A percentile compares a stretch with the other conserved stretches of the same genome.
These are phyloP conservation scores for Penicillium sp. DNA, from an alignment of 2,329 filamentous ascomycete genomes.

Conservation along the genomic window DNA sequence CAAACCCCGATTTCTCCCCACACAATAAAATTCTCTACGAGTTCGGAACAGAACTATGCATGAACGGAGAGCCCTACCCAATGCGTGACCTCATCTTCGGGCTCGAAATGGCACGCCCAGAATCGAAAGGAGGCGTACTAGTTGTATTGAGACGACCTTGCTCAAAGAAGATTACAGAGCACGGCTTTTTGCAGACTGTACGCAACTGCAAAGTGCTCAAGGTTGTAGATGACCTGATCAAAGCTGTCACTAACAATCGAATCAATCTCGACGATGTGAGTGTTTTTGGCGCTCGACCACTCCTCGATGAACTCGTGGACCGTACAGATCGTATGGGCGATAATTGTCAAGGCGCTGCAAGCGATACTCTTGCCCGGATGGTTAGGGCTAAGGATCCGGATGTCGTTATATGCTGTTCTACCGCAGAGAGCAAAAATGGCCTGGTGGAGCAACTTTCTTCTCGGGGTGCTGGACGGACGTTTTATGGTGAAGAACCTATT, in stretches of 20 bases:
- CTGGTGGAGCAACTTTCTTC: neutral
- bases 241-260: neutral
- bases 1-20: neutral
- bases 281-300: conserved; percentile 3
- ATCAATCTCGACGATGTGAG: conserved; percentile 1
- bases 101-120: conserved; percentile 2
- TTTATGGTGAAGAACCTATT: conserved; percentile 49
- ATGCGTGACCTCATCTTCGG: conserved; percentile 2
- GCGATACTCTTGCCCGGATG: conserved; percentile 1
- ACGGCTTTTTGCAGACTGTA: conserved; percentile 1
- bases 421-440: neutral
- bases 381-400: conserved; percentile 3
- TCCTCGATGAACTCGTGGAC: neutral
- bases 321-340: conserved; percentile 1
- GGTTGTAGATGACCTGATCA: neutral
- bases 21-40: neutral
- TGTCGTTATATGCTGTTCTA: conserved; percentile 3
- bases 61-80: neutral
- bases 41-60: neutral
- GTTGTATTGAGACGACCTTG: conserved; percentile 1
- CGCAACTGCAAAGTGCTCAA: neutral
- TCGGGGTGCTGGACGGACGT: neutral
- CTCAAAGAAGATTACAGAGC: conserved; percentile 1
- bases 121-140: conserved; percentile 2
- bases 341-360: neutral